These are phyloP conservation scores for Asterella californica DNA, from an alignment of 225 moss, liverwort and hornwort species.

Conservation along the genomic window DNA sequence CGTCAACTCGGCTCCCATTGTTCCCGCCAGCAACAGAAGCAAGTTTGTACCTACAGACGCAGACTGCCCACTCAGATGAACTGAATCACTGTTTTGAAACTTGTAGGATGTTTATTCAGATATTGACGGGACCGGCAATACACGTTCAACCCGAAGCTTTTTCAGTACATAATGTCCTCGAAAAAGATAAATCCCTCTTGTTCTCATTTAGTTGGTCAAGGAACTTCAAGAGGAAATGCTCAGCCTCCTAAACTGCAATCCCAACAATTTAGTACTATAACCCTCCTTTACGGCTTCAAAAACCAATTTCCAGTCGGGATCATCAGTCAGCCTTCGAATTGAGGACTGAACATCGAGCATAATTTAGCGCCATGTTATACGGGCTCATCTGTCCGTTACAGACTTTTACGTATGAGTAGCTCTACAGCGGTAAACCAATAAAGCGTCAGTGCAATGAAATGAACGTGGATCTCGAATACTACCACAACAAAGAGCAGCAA, in stretches of 20 bases:
- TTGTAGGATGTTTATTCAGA: background rate
- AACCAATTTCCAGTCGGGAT: no score
- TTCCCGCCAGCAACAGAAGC: conserved; percentile 1
- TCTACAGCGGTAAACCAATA: background rate
- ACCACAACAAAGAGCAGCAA: background rate
- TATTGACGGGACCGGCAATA: no score
- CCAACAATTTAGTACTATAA: background rate
- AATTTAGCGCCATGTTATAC: no score
- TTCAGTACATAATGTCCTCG: background rate
- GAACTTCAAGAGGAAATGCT: background rate
- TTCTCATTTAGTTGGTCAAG: background rate
- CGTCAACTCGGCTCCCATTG: conserved; percentile 50
- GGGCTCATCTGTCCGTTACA: background rate
- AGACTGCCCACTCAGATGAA: background rate
- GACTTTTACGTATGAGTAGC: background rate
- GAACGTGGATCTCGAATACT: background rate
- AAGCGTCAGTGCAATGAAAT: background rate
- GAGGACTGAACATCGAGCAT: background rate
- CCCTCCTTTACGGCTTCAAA: background rate
- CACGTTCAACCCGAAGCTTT: background rate
- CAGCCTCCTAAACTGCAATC: background rate
- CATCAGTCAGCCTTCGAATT: no score
- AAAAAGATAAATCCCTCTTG: background rate
- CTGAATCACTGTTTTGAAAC: background rate
- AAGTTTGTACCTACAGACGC: background rate